Evolutionary conservation across 2,329 filamentous ascomycete genomes (phyloP).

Genomic region (Parasarocladium wereldwijsianum): DNA sequence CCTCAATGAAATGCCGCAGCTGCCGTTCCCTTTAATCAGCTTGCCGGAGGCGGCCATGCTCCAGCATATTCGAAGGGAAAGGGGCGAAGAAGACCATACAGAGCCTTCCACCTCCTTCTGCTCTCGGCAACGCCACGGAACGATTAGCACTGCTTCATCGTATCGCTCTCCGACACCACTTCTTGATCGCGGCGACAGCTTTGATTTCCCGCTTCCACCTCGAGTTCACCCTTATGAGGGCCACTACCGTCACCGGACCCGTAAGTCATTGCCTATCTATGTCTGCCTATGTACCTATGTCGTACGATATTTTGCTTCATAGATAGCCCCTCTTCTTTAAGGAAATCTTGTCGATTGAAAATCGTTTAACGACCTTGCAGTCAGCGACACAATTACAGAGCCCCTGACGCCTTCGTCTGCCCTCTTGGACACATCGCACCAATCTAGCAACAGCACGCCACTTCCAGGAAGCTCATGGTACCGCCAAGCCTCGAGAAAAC

Average conservation of each 20-base stretch:
- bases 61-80: constrained; percentile 16
- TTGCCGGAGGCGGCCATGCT: constrained; percentile 20
- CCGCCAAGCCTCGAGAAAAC: neutral
- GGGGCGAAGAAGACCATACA: constrained; percentile 23
- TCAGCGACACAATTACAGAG: constrained; percentile 3
- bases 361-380: neutral
- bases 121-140: constrained; percentile 14
- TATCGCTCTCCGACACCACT: constrained; percentile 13
- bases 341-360: too few relatives aligned
- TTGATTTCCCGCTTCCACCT: neutral
- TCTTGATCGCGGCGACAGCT: constrained; percentile 4
- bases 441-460: constrained; percentile 1
- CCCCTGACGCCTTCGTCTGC: neutral
- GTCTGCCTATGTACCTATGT: too few relatives aligned
- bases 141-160: constrained; percentile 16
- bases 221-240: neutral
- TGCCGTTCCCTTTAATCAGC: constrained; percentile 22
- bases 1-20: constrained; percentile 11
- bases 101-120: constrained; percentile 14
- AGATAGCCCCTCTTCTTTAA: too few relatives aligned
- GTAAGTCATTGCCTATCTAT: neutral
- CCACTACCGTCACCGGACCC: neutral
- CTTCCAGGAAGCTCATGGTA: constrained; percentile 3
- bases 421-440: constrained; percentile 1
- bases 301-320: too few relatives aligned